Evolutionary conservation across 1,284 basidiomycete genomes (phyloP).

Genomic region (Fomitopsis schrenkii): DNA sequence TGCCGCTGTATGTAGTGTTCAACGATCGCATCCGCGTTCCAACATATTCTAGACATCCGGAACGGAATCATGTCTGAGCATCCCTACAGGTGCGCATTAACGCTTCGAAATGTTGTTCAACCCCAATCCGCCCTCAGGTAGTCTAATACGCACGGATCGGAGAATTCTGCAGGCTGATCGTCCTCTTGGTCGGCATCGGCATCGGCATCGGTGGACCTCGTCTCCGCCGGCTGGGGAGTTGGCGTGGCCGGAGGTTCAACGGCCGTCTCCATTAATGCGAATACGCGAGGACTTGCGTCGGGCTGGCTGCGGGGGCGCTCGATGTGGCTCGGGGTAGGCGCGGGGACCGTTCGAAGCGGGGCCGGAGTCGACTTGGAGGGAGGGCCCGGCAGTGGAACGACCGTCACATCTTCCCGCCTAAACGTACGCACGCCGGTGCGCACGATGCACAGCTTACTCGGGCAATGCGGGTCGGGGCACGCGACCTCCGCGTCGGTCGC

Average conservation of each 20-base stretch:
- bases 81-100: not conserved
- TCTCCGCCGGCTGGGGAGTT: too few relatives aligned
- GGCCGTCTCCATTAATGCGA: not conserved
- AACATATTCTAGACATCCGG: not conserved
- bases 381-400: conserved; percentile 33
- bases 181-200: not conserved
- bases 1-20: too few relatives aligned
- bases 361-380: too few relatives aligned
- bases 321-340: not conserved
- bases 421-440: conserved; percentile 49
- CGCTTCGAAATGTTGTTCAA: not conserved
- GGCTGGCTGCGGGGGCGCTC: not conserved
- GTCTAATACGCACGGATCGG: not conserved
- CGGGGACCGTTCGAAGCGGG: too few relatives aligned
- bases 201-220: not conserved
- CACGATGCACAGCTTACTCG: conserved; percentile 48
- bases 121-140: not conserved
- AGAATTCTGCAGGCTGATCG: not conserved
- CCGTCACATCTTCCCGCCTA: conserved; percentile 49
- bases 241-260: not conserved
- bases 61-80: too few relatives aligned
- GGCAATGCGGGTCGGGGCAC: conserved; percentile 62
- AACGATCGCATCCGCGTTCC: not conserved
- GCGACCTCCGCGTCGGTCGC: conserved; percentile 58
- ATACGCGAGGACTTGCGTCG: not conserved